Conservation (phyloP, 2,329 filamentous ascomycete genomes). For the Cladobotryum protrusum region DNA sequence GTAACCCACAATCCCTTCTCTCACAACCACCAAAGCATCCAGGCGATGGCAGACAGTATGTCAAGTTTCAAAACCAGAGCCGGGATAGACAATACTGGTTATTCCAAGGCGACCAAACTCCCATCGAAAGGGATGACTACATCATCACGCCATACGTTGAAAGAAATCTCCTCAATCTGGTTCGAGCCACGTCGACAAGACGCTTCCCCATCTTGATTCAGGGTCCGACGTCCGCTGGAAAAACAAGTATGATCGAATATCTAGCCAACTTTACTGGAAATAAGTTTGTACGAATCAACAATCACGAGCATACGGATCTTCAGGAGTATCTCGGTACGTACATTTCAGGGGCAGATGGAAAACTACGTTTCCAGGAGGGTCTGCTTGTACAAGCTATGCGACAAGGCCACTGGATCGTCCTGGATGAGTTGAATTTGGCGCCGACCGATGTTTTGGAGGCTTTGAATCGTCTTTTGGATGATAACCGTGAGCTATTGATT, state of each 20-base stretch:
- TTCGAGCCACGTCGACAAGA: slow-evolving; percentile 85
- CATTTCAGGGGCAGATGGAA: slow-evolving; percentile 76
- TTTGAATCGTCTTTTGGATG: slow-evolving; percentile 88
- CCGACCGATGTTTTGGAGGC: slow-evolving; percentile 96
- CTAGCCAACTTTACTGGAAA: slow-evolving; percentile 95
- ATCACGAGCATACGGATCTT: slow-evolving; percentile 96
- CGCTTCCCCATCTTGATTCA: slow-evolving; percentile 93
- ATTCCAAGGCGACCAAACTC: slow-evolving; percentile 60
- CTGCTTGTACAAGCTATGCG: slow-evolving; percentile 87
- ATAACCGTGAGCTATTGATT: slow-evolving; percentile 91
- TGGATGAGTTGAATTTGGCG: slow-evolving; percentile 94
- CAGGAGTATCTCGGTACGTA: slow-evolving; percentile 98
- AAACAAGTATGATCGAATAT: slow-evolving; percentile 99
- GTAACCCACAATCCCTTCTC: slow-evolving; percentile 64
- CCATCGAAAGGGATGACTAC: slow-evolving; percentile 74
- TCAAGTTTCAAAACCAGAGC: slow-evolving; percentile 65
- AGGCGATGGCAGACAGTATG: slow-evolving; percentile 67
- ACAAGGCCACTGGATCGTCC: slow-evolving; percentile 93
- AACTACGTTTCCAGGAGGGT: slow-evolving; percentile 86
- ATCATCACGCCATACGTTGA: slow-evolving; percentile 96
- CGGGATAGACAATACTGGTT: slow-evolving; percentile 80
- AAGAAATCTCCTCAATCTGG: slow-evolving; percentile 88
- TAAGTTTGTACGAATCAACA: slow-evolving; percentile 97
- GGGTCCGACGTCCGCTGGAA: slow-evolving; percentile 92
- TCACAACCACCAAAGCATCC: slow-evolving; percentile 73